phyloP scores from a whole-genome alignment of 108 stramenopile genomes.

The Fragilaria crotonensis region DNA sequence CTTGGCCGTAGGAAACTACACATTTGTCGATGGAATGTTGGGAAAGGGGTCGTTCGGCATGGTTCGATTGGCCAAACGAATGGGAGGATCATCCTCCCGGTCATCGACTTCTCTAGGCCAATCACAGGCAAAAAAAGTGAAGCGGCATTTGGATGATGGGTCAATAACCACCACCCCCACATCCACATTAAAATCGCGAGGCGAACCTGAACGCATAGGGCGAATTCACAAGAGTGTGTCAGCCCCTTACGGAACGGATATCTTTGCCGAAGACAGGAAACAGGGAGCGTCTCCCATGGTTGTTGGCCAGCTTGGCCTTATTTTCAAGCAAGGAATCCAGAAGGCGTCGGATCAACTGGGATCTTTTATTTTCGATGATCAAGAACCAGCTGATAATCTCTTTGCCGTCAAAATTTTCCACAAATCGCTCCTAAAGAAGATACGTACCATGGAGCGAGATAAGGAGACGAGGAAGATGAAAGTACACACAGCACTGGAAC shows the following conservation, averaged over 20 bases:
- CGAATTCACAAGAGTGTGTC: conserved; percentile 7
- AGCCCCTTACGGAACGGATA: conserved; percentile 9
- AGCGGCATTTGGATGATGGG: neutral
- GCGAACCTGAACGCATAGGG: conserved; percentile 2
- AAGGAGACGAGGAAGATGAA: conserved; percentile 28
- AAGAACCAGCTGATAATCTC: conserved; percentile 38
- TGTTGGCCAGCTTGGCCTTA: neutral
- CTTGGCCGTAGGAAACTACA: conserved; percentile 46
- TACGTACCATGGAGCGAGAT: conserved; percentile 57
- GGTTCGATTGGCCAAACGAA: conserved; percentile 56
- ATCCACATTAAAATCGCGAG: neutral
- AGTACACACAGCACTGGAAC: conserved; percentile 66
- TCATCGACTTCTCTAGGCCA: neutral
- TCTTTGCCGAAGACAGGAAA: conserved; percentile 5
- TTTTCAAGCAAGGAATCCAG: neutral
- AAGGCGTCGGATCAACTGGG: conserved; percentile 11
- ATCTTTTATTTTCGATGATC: conserved; percentile 7
- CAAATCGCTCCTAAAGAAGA: conserved; percentile 72
- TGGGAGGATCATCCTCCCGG: neutral
- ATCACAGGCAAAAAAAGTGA: neutral
- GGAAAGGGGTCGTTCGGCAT: conserved; percentile 67
- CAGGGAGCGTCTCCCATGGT: neutral
- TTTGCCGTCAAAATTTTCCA: conserved; percentile 81
- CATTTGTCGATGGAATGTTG: conserved; percentile 54
- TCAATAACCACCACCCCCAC: neutral